phyloP scores from a whole-genome alignment of 1,139 yeast genomes.

The Saccharomycopsis hybrid region DNA sequence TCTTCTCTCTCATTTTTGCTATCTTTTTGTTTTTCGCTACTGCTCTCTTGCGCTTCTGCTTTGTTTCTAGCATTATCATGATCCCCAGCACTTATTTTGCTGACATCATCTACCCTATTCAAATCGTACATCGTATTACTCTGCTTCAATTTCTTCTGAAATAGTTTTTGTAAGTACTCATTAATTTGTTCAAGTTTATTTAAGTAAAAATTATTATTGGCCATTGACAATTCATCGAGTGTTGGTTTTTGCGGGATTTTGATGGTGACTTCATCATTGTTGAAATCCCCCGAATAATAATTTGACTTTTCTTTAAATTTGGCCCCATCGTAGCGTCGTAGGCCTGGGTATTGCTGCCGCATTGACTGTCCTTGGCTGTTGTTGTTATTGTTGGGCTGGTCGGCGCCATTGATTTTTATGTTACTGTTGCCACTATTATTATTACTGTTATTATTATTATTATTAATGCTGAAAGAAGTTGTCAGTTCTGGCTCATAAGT shows the following conservation, averaged over 20 bases:
- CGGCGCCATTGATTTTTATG: background rate
- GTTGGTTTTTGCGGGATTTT: conserved; percentile 11
- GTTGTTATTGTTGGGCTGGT: background rate
- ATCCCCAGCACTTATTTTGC: background rate
- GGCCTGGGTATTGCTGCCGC: background rate
- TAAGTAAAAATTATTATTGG: conserved; percentile 10
- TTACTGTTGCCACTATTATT: background rate
- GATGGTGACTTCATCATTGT: conserved; percentile 15
- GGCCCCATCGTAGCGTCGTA: conserved; percentile 16
- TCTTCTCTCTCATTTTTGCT: background rate
- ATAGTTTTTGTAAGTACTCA: conserved; percentile 4
- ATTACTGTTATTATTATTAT: no score
- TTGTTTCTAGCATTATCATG: background rate
- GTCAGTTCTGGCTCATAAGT: no score
- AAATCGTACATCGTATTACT: background rate
- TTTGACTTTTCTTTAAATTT: conserved; percentile 8
- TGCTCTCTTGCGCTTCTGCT: background rate
- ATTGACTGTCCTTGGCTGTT: background rate
- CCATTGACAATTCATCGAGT: conserved; percentile 15
- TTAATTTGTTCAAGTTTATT: conserved; percentile 8
- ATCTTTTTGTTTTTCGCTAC: background rate
- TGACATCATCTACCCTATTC: background rate
- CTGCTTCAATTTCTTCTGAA: conserved; percentile 4
- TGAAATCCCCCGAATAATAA: conserved; percentile 10
- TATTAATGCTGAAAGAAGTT: background rate